Conservation (phyloP, 1,284 basidiomycete species). For the Heliocybe sulcata region DNA sequence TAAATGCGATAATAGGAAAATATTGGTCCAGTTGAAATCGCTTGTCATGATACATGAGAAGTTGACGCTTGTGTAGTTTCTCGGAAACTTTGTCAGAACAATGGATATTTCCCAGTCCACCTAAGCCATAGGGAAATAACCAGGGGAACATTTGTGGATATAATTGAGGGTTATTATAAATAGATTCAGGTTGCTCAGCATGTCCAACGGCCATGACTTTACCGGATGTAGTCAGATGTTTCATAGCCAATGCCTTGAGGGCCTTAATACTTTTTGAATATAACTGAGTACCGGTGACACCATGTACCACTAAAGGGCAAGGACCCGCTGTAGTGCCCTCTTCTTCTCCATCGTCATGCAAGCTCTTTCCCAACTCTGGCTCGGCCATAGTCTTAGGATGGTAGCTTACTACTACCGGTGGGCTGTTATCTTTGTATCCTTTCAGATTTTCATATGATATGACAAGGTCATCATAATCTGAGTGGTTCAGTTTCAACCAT, state of each 20-base stretch:
- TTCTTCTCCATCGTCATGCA: slow-evolving; percentile 21
- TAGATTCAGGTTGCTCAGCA: slow-evolving; percentile 12
- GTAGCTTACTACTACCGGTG: slow-evolving; percentile 23
- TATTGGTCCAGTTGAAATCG: slow-evolving; percentile 8
- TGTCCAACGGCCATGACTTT: slow-evolving; percentile 16
- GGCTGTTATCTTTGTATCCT: slow-evolving; percentile 21
- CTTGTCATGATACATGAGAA: slow-evolving; percentile 10
- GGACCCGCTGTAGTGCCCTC: slow-evolving; percentile 21
- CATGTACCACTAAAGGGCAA: slow-evolving; percentile 29
- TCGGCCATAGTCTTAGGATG: slow-evolving; percentile 8
- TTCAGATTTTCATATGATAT: slow-evolving; percentile 26
- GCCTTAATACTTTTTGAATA: not conserved
- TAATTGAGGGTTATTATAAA: slow-evolving; percentile 23
- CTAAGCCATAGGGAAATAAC: slow-evolving; percentile 29
- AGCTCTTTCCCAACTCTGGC: slow-evolving; percentile 16
- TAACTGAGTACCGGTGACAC: slow-evolving; percentile 20
- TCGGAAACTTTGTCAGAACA: not conserved
- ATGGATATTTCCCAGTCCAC: slow-evolving; percentile 18
- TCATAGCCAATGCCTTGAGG: slow-evolving; percentile 7
- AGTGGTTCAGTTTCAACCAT: slow-evolving; percentile 31
- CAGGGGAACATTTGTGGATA: slow-evolving; percentile 28
- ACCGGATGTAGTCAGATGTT: slow-evolving; percentile 8
- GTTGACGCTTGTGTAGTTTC: slow-evolving; percentile 1
- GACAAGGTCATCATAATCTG: slow-evolving; percentile 25
- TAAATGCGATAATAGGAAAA: slow-evolving; percentile 8